phyloP scores from a whole-genome alignment of 148 eudicot species.

The Silene latifolia region DNA sequence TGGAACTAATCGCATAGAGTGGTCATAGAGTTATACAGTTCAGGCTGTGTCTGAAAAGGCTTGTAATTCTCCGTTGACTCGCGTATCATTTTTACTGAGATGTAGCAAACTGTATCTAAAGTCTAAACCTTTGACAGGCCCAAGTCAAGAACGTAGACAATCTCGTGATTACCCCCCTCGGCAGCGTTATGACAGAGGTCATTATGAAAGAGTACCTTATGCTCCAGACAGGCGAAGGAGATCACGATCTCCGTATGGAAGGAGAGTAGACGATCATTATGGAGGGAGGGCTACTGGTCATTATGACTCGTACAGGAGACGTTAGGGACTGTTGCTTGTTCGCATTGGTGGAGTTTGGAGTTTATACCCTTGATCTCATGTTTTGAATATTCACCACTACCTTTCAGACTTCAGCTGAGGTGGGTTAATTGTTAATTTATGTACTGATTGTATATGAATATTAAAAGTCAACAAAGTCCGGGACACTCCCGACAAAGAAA shows the following conservation, averaged over 20 bases:
- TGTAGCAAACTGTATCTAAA: neutral
- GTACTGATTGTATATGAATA: too few relatives aligned
- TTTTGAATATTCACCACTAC: too few relatives aligned
- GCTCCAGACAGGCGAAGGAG: slow-evolving; percentile 39
- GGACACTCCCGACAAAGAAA: too few relatives aligned
- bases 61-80: neutral
- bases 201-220: slow-evolving; percentile 45
- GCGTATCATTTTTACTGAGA: neutral
- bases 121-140: slow-evolving; percentile 19
- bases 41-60: neutral
- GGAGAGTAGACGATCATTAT: slow-evolving; percentile 39
- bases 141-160: slow-evolving; percentile 31
- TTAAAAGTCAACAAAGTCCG: too few relatives aligned
- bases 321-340: slow-evolving; percentile 18
- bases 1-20: neutral
- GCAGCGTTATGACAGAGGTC: slow-evolving; percentile 37
- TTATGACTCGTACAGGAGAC: slow-evolving; percentile 43
- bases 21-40: neutral
- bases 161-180: slow-evolving; percentile 51
- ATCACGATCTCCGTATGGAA: slow-evolving; percentile 44
- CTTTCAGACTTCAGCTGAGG: too few relatives aligned
- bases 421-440: too few relatives aligned
- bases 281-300: slow-evolving; percentile 15
- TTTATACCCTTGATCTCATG: too few relatives aligned
- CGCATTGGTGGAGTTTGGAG: too few relatives aligned